Percentiles rank a stretch among this genome's conserved stretches.
Evolutionary conservation across 768 basidiomycete species (phyloP).

Genomic region (Pholiota molesta): DNA sequence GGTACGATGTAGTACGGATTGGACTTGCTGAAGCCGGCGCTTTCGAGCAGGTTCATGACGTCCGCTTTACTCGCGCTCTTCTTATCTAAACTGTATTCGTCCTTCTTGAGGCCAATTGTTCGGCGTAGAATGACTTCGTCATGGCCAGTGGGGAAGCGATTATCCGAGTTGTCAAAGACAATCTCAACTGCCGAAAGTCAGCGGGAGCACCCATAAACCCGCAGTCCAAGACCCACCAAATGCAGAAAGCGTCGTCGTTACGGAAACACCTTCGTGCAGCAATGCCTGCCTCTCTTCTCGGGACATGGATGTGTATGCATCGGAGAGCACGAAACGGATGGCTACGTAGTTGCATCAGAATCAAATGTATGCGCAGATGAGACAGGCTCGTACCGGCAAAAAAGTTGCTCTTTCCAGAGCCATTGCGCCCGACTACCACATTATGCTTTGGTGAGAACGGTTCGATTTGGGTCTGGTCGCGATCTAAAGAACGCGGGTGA

Average conservation of each 20-base stretch:
- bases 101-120: conserved; percentile 97
- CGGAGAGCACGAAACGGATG: conserved; percentile 96
- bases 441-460: conserved; percentile 94
- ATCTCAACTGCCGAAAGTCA: conserved; percentile 68
- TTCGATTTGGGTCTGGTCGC: conserved; percentile 90
- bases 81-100: conserved; percentile 96
- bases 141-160: conserved; percentile 90
- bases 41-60: conserved; percentile 95
- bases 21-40: conserved; percentile 96
- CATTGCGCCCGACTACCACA: conserved; percentile 97
- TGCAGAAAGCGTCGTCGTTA: conserved; percentile 87
- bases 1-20: conserved; percentile 99
- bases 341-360: conserved; percentile 46
- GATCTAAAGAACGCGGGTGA: conserved; percentile 47
- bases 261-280: conserved; percentile 92
- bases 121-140: conserved; percentile 87
- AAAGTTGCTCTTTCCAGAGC: conserved; percentile 98
- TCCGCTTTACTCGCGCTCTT: conserved; percentile 96
- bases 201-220: conserved; percentile 7
- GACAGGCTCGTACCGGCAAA: conserved; percentile 76
- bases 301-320: conserved; percentile 95
- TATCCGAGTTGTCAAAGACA: conserved; percentile 93
- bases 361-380: background rate
- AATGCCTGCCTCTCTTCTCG: conserved; percentile 90
- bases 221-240: conserved; percentile 57